Percentiles rank a stretch among this genome's conserved stretches.
These are phyloP conservation scores for Fusarium vanettenii DNA, from an alignment of 2,329 filamentous ascomycete genomes.

Conservation along the genomic window DNA sequence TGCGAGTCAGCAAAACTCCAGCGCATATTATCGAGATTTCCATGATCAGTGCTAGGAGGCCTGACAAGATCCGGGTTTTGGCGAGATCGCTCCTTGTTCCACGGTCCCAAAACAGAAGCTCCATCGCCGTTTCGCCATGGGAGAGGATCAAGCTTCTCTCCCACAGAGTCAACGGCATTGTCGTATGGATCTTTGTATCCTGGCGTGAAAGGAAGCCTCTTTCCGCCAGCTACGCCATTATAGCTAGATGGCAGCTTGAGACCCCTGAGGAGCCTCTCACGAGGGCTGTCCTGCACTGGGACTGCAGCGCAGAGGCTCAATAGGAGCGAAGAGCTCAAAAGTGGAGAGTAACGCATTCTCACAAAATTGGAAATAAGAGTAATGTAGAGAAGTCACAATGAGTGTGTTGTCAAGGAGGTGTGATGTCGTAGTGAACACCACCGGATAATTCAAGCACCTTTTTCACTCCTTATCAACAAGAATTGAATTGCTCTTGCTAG, in stretches of 20 bases:
- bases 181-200: conserved; percentile 71
- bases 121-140: conserved; percentile 74
- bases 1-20: conserved; percentile 78
- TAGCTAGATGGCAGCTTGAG: conserved; percentile 59
- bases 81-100: conserved; percentile 74
- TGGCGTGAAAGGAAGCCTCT: conserved; percentile 67
- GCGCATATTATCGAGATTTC: conserved; percentile 76
- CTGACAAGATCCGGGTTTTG: conserved; percentile 79
- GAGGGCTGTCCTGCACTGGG: conserved; percentile 60
- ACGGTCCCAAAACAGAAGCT: conserved; percentile 74
- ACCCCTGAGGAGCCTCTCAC: conserved; percentile 64
- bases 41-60: conserved; percentile 79
- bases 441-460: neutral
- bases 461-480: neutral
- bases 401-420: neutral
- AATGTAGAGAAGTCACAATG: neutral
- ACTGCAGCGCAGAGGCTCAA: conserved; percentile 31
- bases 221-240: conserved; percentile 46
- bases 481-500: neutral
- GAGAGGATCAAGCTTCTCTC: conserved; percentile 70
- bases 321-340: conserved; percentile 27
- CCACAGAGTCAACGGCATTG: conserved; percentile 69
- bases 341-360: conserved; percentile 28
- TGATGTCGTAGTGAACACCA: neutral
- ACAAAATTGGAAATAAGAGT: neutral